phyloP scores from a whole-genome alignment of 148 eudicot genomes.

The Spergularia bocconei region DNA sequence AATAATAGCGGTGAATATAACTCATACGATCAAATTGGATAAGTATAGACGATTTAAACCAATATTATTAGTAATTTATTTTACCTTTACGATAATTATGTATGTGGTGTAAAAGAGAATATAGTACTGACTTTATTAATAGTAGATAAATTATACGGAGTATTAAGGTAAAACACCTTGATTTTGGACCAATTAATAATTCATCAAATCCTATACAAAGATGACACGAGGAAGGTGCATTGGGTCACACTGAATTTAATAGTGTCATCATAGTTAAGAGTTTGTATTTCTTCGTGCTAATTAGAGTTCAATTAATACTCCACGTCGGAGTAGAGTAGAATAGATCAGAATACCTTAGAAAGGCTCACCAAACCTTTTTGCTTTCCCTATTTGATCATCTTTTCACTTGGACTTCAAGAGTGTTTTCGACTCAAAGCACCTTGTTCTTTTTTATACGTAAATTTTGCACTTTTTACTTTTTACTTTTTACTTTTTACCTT shows the following conservation, averaged over 20 bases:
- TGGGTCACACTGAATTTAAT: not conserved
- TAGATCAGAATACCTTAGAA: not conserved
- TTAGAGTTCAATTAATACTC: not conserved
- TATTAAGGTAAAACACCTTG: not conserved
- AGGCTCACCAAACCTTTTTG: slow-evolving; percentile 18
- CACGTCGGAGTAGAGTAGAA: not conserved
- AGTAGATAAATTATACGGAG: not conserved
- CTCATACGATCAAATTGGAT: no score
- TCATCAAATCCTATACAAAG: not conserved
- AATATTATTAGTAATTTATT: no score
- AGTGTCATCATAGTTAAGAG: not conserved
- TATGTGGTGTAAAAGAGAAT: no score
- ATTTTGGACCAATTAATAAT: not conserved
- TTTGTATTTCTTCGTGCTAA: not conserved
- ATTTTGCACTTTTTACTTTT: not conserved
- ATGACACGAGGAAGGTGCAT: not conserved
- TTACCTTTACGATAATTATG: no score
- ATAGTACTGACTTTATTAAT: no score
- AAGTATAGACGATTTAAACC: no score
- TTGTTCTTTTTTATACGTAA: no score
- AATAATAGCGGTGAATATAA: no score
- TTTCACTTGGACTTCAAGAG: not conserved
- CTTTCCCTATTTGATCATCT: not conserved
- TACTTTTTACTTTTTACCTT: not conserved
- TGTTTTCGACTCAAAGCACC: not conserved